Percentiles rank a stretch among this genome's conserved stretches.
phyloP scores from a whole-genome alignment of 1,139 yeast species.

The Hemisphaericaspora lyxosophila region DNA sequence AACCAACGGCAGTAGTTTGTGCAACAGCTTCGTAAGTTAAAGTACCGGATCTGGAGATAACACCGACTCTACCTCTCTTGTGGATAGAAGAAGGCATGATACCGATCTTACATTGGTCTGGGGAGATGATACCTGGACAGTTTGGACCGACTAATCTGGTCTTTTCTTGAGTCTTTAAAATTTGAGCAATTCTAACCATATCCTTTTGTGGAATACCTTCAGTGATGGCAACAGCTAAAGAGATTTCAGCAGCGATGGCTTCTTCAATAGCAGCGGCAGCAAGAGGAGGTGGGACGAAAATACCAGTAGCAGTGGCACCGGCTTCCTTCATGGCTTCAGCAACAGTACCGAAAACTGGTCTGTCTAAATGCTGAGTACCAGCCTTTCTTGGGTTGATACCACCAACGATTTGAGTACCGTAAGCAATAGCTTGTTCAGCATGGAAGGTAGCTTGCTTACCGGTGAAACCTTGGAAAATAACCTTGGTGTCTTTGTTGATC shows the following conservation, averaged over 20 bases:
- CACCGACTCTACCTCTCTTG: conserved; percentile 91
- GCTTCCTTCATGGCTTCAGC: conserved; percentile 85
- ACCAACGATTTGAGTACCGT: conserved; percentile 94
- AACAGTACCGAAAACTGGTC: conserved; percentile 87
- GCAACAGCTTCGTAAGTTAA: conserved; percentile 98
- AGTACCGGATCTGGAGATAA: conserved; percentile 96
- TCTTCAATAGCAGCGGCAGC: conserved; percentile 96
- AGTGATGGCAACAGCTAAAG: conserved; percentile 93
- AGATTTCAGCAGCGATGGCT: conserved; percentile 96
- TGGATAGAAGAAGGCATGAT: conserved; percentile 97
- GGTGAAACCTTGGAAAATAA: conserved; percentile 96
- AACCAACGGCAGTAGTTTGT: conserved; percentile 94
- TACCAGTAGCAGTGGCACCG: conserved; percentile 94
- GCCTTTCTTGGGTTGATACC: conserved; percentile 99
- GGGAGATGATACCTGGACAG: conserved; percentile 98
- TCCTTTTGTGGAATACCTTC: conserved; percentile 99
- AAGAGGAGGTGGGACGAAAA: conserved; percentile 96
- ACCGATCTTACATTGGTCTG: conserved; percentile 97
- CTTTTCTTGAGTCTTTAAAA: conserved; percentile 88
- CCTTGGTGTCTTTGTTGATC: conserved; percentile 86
- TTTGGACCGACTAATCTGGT: conserved; percentile 98
- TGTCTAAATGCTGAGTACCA: conserved; percentile 81
- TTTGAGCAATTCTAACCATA: conserved; percentile 94
- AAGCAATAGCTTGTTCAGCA: conserved; percentile 89
- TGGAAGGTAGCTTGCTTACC: conserved; percentile 98